These are phyloP conservation scores for Kwoniella botswanensis DNA, from an alignment of 768 basidiomycete species.

Conservation along the genomic window DNA sequence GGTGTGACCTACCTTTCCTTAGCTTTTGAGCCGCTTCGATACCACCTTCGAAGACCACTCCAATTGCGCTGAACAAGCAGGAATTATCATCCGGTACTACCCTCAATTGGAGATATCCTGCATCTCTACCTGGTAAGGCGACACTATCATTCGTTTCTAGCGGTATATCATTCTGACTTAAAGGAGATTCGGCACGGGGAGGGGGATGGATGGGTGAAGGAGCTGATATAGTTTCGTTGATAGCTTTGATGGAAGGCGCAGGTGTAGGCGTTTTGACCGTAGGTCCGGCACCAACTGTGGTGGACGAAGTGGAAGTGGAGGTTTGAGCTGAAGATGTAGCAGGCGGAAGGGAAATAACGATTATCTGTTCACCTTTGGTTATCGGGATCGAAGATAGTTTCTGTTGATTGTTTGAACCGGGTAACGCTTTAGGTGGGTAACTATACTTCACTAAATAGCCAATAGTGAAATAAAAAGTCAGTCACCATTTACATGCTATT, in stretches of 20 bases:
- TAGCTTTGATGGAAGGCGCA: slow-evolving; percentile 33
- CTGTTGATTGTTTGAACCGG: slow-evolving; percentile 60
- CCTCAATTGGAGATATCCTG: slow-evolving; percentile 58
- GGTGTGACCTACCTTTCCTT: slow-evolving; percentile 67
- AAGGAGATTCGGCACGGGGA: slow-evolving; percentile 20
- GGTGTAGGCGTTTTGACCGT: slow-evolving; percentile 33
- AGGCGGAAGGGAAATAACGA: slow-evolving; percentile 64
- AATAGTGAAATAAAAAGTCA: background rate
- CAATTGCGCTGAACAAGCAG: slow-evolving; percentile 87
- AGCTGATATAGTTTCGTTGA: slow-evolving; percentile 34
- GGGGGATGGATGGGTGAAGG: slow-evolving; percentile 23
- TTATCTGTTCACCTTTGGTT: slow-evolving; percentile 79
- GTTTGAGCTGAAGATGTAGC: slow-evolving; percentile 7
- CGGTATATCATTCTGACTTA: slow-evolving; percentile 50
- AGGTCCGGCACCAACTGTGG: slow-evolving; percentile 2
- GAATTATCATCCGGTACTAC: slow-evolving; percentile 98
- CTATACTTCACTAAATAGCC: slow-evolving; percentile 61
- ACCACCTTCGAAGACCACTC: slow-evolving; percentile 82
- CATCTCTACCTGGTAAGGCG: slow-evolving; percentile 42
- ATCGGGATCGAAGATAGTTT: slow-evolving; percentile 74
- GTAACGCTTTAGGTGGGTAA: slow-evolving; percentile 79
- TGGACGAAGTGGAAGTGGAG: slow-evolving; percentile 2
- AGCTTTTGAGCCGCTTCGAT: slow-evolving; percentile 72
- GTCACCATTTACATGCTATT: background rate
- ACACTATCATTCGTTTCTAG: slow-evolving; percentile 23